Conservation (phyloP, 148 eudicot genomes). For the Rheum nobile region DNA sequence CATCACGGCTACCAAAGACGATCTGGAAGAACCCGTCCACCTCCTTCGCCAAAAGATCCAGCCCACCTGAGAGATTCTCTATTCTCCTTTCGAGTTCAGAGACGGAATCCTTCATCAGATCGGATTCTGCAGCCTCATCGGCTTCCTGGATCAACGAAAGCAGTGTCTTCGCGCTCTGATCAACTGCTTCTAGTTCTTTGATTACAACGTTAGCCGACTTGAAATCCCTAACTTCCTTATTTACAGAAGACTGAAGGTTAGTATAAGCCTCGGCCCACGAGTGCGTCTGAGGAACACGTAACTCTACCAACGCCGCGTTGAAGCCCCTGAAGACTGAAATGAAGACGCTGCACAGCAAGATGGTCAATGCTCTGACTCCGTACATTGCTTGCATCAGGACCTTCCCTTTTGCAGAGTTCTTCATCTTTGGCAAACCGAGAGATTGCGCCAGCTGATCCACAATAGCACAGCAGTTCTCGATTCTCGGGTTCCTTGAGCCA, state of each 20-base stretch:
- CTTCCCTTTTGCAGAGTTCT: slow-evolving; percentile 77
- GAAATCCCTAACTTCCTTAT: slow-evolving; percentile 39
- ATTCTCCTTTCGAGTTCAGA: slow-evolving; percentile 28
- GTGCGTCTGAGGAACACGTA: slow-evolving; percentile 35
- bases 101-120: slow-evolving; percentile 16
- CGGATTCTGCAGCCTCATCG: slow-evolving; percentile 20
- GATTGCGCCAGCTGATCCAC: slow-evolving; percentile 44
- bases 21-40: slow-evolving; percentile 68
- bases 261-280: slow-evolving; percentile 64
- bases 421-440: slow-evolving; percentile 60
- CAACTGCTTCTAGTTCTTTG: slow-evolving; percentile 61
- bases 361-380: slow-evolving; percentile 64
- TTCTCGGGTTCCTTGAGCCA: slow-evolving; percentile 36
- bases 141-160: slow-evolving; percentile 33
- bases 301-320: slow-evolving; percentile 35
- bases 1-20: slow-evolving; percentile 65
- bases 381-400: slow-evolving; percentile 80
- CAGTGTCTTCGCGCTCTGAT: slow-evolving; percentile 27
- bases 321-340: slow-evolving; percentile 60
- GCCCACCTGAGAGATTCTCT: slow-evolving; percentile 41
- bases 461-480: slow-evolving; percentile 44
- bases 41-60: slow-evolving; percentile 58
- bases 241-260: slow-evolving; percentile 40
- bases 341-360: slow-evolving; percentile 50
- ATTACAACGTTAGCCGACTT: slow-evolving; percentile 12